Evolutionary conservation across 148 eudicot species (phyloP).

Genomic region (Mesembryanthemum crystallinum): DNA sequence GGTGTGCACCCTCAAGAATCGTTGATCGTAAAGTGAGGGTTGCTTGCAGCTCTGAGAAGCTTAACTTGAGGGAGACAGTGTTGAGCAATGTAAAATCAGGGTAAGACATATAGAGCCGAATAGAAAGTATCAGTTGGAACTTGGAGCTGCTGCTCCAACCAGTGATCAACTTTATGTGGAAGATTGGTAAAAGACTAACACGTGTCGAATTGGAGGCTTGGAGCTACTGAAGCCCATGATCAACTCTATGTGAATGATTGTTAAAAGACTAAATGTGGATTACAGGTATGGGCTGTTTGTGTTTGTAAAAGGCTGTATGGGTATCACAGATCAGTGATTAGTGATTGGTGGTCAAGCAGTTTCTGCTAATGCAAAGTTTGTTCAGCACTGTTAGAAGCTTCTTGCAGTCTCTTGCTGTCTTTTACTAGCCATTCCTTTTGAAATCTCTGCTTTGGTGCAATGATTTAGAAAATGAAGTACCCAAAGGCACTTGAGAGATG

Average conservation of each 20-base stretch:
- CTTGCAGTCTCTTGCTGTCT: too few relatives aligned
- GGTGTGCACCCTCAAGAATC: slow-evolving; percentile 58
- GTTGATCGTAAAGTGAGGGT: slow-evolving; percentile 43
- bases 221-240: neutral
- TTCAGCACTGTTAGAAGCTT: neutral
- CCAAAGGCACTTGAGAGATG: too few relatives aligned
- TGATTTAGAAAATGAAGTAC: neutral
- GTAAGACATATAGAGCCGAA: too few relatives aligned
- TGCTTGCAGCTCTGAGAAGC: slow-evolving; percentile 40
- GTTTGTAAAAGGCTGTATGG: neutral
- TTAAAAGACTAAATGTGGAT: too few relatives aligned
- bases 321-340: neutral
- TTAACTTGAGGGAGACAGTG: neutral
- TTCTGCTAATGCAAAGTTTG: neutral
- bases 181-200: too few relatives aligned
- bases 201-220: too few relatives aligned
- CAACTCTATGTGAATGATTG: neutral
- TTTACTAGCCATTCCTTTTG: neutral
- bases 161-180: too few relatives aligned
- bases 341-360: too few relatives aligned
- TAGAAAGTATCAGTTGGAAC: neutral
- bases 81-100: neutral
- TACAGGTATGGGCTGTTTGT: too few relatives aligned
- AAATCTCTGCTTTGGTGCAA: neutral
- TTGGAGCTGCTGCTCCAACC: too few relatives aligned